phyloP scores from a whole-genome alignment of 1,284 basidiomycete species.

The Ustilago lituana region DNA sequence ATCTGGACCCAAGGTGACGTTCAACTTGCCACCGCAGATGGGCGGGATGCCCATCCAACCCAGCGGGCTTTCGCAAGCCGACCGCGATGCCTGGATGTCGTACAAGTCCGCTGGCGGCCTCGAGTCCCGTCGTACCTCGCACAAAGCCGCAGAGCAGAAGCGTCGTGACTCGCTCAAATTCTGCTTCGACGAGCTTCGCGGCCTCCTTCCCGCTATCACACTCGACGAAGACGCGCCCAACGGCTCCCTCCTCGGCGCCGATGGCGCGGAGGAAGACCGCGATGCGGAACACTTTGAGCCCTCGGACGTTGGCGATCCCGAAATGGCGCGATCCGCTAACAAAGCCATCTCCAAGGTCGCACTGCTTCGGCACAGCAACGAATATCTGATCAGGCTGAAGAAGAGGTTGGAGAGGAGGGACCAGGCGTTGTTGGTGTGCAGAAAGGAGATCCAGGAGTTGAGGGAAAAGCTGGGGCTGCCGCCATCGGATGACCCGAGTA shows the following conservation, averaged over 20 bases:
- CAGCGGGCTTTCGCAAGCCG: conserved; percentile 43
- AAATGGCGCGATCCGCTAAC: conserved; percentile 59
- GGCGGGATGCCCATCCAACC: conserved; percentile 48
- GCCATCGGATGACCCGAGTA: conserved; percentile 27
- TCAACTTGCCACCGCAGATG: conserved; percentile 36
- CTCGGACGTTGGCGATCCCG: conserved; percentile 40
- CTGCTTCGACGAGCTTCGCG: conserved; percentile 91
- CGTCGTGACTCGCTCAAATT: conserved; percentile 93
- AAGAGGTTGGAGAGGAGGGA: conserved; percentile 84
- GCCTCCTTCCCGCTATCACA: conserved; percentile 75
- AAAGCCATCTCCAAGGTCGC: conserved; percentile 95
- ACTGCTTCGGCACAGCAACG: conserved; percentile 86
- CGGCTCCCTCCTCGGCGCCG: conserved; percentile 62
- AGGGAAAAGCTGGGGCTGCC: conserved; percentile 68
- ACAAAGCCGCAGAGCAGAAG: conserved; percentile 97
- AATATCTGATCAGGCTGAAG: conserved; percentile 81
- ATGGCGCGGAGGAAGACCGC: conserved; percentile 59
- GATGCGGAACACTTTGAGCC: conserved; percentile 57
- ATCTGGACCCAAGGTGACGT: conserved; percentile 36
- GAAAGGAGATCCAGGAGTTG: conserved; percentile 77
- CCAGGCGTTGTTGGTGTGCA: conserved; percentile 77
- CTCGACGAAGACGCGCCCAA: conserved; percentile 63
- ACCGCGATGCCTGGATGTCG: conserved; percentile 55
- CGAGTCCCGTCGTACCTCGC: conserved; percentile 81
- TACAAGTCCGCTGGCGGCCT: conserved; percentile 51